phyloP scores from a whole-genome alignment of 2,329 filamentous ascomycete species.

The Verticillium tricorpus region DNA sequence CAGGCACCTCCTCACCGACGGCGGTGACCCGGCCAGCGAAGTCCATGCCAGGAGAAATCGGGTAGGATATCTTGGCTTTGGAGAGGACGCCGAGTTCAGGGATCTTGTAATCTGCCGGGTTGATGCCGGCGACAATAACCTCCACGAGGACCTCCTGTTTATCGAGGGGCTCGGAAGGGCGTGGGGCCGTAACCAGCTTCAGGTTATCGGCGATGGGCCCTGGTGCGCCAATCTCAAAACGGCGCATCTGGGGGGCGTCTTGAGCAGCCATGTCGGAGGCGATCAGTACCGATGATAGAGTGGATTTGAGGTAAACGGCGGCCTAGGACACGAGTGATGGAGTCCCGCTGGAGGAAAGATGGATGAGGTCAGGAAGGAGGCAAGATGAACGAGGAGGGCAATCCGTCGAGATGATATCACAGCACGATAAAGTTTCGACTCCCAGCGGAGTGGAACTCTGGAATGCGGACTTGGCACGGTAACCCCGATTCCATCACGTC shows the following conservation, averaged over 20 bases:
- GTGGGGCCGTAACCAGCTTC: constrained; percentile 22
- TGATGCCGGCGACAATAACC: constrained; percentile 49
- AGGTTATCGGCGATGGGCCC: not conserved
- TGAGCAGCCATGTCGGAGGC: not conserved
- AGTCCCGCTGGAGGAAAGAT: not conserved
- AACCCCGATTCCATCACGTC: not conserved
- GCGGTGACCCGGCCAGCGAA: constrained; percentile 40
- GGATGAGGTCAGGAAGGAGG: not conserved
- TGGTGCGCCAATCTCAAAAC: not conserved
- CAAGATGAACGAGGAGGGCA: not conserved
- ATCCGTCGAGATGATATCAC: not conserved
- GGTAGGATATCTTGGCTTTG: constrained; percentile 30
- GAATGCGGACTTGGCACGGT: not conserved
- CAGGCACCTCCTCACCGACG: constrained; percentile 19
- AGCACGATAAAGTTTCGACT: not conserved
- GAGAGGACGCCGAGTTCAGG: constrained; percentile 37
- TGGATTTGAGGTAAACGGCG: not conserved
- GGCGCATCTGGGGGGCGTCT: not conserved
- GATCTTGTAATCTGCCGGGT: constrained; percentile 62
- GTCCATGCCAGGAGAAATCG: constrained; percentile 46
- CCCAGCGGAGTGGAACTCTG: not conserved
- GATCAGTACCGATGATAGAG: not conserved
- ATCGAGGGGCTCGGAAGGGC: constrained; percentile 31
- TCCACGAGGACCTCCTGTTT: constrained; percentile 48
- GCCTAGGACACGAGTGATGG: not conserved